These are phyloP conservation scores for Favolaschia claudopus DNA, from an alignment of 768 basidiomycete species.

Conservation along the genomic window DNA sequence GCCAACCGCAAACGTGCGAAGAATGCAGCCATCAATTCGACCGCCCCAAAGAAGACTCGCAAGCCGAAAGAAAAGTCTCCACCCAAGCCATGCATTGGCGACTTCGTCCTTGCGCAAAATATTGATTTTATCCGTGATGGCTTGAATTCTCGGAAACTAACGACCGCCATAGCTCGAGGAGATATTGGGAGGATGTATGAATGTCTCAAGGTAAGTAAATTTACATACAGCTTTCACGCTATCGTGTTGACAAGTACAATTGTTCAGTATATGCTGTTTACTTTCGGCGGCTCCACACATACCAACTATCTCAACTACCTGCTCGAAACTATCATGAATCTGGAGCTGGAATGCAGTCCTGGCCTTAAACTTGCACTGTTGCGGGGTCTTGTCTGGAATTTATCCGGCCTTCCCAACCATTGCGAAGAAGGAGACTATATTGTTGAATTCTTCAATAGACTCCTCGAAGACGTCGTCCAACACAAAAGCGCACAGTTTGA, in stretches of 20 bases:
- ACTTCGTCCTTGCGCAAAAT: constrained; percentile 33
- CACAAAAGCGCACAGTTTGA: constrained; percentile 39
- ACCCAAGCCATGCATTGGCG: constrained; percentile 16
- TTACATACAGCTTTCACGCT: no score
- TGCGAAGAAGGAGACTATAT: constrained; percentile 41
- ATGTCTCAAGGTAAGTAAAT: constrained; percentile 34
- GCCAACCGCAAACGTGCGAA: no score
- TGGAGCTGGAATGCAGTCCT: no score
- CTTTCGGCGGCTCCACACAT: no score
- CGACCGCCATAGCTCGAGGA: constrained; percentile 37
- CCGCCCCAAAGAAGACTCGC: no score
- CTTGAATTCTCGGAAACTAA: constrained; percentile 36
- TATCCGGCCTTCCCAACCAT: no score
- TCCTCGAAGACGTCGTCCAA: constrained; percentile 37
- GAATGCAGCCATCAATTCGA: not conserved
- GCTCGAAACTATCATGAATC: no score
- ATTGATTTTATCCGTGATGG: constrained; percentile 35
- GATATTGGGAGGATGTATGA: constrained; percentile 43
- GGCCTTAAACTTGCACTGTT: no score
- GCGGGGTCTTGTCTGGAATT: no score
- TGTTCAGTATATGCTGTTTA: no score
- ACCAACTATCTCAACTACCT: no score
- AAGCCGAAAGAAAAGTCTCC: not conserved
- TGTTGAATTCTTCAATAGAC: constrained; percentile 43
- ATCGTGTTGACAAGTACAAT: no score